Base-by-base conservation (phyloP, 129 eudicot genomes). In the Escallonia herrerae region DNA sequence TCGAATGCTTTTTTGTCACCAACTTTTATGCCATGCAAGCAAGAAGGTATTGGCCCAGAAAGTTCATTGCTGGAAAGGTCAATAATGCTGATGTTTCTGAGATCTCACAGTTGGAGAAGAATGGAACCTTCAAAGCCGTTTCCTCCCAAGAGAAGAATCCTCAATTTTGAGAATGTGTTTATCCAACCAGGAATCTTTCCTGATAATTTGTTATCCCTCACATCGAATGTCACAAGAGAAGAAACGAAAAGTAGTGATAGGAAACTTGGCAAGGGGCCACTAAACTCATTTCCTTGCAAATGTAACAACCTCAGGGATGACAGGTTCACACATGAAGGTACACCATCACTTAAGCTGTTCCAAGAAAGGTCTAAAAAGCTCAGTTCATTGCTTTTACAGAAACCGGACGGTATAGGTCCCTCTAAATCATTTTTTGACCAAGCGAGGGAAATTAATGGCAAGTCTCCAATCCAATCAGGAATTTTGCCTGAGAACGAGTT, bases 21-120 rank as follows among this genome's bases (percentile, higher is more conserved):
- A 45, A 45, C 0, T 5, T 5, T 5, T 45, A 45, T 5, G 49
- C 9, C 9, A 45, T 8, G 6, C 7, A 69, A 14, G 48, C 66
- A 69, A 38, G 58, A 11, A 9, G 74, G 74, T 22, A 69, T 69
- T 11, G 39, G 42, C 5, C 74, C 74, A 14, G 66, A 33, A 59
- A 69, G 39, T 0, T 40, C 11, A 14, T 69, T 69, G 3, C 12
- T n/a, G 6, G 65, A 69, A n/a, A 69, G 47, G 38, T 58, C 66
- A 5, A 69, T 4, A 2, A 69, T 44, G 40, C 58, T 69, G 9
- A 69, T 10, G 11, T 59, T 59, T 48, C 14, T 46, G 7, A 69
- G 46, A 6, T 47, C 37, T 5, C 74, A 69, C 3, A 69, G 6
- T 7, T 58, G 56, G 3, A 3, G 3, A 10, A 58, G 74, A 47